Percentiles rank a stretch among this genome's conserved stretches.
Evolutionary conservation across 257 asterid species (phyloP).

Genomic region (Nicotiana noctiflora): DNA sequence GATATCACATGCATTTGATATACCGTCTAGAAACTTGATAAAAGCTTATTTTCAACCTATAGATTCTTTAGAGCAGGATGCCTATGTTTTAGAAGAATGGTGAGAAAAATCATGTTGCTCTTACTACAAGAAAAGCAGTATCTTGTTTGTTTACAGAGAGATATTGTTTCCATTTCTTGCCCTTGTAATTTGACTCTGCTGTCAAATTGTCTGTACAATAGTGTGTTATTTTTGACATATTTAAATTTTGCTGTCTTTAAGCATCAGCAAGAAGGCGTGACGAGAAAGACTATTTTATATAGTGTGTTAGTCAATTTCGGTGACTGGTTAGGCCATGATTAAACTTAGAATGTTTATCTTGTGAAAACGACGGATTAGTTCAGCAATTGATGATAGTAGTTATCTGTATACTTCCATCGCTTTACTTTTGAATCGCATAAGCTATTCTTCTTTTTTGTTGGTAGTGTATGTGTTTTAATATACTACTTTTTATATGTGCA

Average conservation of each 20-base stretch:
- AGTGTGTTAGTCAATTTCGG: slow-evolving; percentile 28
- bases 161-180: neutral
- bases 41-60: neutral
- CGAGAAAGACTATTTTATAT: neutral
- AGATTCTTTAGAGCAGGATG: neutral
- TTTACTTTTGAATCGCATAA: neutral
- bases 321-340: slow-evolving; percentile 18
- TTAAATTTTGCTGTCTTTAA: neutral
- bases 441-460: neutral
- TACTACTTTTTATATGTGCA: neutral
- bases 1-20: neutral
- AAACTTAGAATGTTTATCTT: slow-evolving; percentile 13
- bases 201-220: neutral
- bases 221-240: neutral
- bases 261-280: neutral
- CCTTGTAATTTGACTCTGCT: neutral
- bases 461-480: neutral
- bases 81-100: neutral
- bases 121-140: neutral
- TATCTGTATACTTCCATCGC: neutral
- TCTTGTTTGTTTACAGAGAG: neutral
- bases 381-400: neutral
- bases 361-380: neutral
- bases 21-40: neutral
- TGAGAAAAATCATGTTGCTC: neutral